These are phyloP conservation scores for Nannochloropsis oceanica DNA, from an alignment of 108 stramenopile genomes.

Conservation along the genomic window DNA sequence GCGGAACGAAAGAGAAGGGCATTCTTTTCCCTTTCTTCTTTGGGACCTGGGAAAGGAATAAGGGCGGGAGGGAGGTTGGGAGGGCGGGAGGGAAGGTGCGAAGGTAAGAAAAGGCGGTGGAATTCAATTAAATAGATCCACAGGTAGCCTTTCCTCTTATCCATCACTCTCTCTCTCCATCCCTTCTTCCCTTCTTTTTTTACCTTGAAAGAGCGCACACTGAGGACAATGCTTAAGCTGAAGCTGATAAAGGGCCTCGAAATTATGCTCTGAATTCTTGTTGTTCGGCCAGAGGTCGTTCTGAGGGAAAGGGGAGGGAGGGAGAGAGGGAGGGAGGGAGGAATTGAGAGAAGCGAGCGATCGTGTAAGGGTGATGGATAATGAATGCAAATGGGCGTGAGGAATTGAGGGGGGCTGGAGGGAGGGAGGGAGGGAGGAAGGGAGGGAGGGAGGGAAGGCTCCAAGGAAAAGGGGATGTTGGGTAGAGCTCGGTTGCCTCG, in stretches of 20 bases:
- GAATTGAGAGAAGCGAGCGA: not conserved
- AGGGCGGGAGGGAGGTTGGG: not conserved
- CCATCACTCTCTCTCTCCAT: too few species aligned
- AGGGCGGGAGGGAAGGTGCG: not conserved
- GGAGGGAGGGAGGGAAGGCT: not conserved
- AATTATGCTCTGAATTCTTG: not conserved
- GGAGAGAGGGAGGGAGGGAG: not conserved
- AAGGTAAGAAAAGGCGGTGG: too few species aligned
- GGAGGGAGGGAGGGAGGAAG: not conserved
- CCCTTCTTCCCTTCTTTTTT: not conserved
- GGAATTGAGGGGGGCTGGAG: not conserved
- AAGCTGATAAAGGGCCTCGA: not conserved
- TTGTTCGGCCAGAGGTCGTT: not conserved
- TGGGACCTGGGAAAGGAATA: not conserved
- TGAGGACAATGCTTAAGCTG: not conserved
- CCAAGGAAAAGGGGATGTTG: not conserved
- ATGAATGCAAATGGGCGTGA: not conserved
- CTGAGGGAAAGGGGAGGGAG: not conserved
- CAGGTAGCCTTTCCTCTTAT: too few species aligned
- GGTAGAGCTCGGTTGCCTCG: not conserved
- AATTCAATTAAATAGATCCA: too few species aligned
- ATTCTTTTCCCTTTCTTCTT: not conserved
- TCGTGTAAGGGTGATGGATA: not conserved
- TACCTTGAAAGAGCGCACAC: not conserved
- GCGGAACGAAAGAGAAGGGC: not conserved